These are phyloP conservation scores for Aspergillus neotritici DNA, from an alignment of 2,329 filamentous ascomycete genomes.

Conservation along the genomic window DNA sequence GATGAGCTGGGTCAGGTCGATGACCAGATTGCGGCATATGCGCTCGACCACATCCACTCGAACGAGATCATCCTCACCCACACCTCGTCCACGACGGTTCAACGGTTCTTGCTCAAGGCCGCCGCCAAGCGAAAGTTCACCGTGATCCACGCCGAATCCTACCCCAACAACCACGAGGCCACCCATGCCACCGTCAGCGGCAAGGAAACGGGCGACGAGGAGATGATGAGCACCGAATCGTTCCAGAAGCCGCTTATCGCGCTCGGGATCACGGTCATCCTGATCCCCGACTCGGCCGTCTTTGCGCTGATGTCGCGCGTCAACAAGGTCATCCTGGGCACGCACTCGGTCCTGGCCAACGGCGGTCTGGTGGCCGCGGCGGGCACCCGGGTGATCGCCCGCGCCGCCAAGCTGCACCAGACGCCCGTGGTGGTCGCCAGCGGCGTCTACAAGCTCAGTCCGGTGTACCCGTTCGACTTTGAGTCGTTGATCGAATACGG, in stretches of 20 bases:
- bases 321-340: slow-evolving; percentile 89
- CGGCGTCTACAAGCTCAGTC: slow-evolving; percentile 89
- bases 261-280: slow-evolving; percentile 74
- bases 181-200: slow-evolving; percentile 61
- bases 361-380: slow-evolving; percentile 78
- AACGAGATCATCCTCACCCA: slow-evolving; percentile 90
- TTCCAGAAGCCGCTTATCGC: slow-evolving; percentile 73
- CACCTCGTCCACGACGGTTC: slow-evolving; percentile 77
- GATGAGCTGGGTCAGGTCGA: slow-evolving; percentile 92
- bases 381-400: slow-evolving; percentile 77
- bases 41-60: slow-evolving; percentile 86
- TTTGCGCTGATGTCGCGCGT: slow-evolving; percentile 93
- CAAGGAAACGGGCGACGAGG: slow-evolving; percentile 43
- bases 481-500: slow-evolving; percentile 82
- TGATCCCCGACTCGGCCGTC: slow-evolving; percentile 76
- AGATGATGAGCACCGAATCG: slow-evolving; percentile 43
- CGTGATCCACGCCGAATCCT: slow-evolving; percentile 72
- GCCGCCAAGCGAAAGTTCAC: slow-evolving; percentile 89
- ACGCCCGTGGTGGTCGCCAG: slow-evolving; percentile 83
- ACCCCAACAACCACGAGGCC: slow-evolving; percentile 61
- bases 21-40: slow-evolving; percentile 82
- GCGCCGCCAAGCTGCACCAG: slow-evolving; percentile 74
- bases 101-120: slow-evolving; percentile 82
- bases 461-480: slow-evolving; percentile 78
- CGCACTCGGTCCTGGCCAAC: slow-evolving; percentile 80